These are phyloP conservation scores for Trametes sp. DNA, from an alignment of 1,284 basidiomycete genomes.

Conservation along the genomic window DNA sequence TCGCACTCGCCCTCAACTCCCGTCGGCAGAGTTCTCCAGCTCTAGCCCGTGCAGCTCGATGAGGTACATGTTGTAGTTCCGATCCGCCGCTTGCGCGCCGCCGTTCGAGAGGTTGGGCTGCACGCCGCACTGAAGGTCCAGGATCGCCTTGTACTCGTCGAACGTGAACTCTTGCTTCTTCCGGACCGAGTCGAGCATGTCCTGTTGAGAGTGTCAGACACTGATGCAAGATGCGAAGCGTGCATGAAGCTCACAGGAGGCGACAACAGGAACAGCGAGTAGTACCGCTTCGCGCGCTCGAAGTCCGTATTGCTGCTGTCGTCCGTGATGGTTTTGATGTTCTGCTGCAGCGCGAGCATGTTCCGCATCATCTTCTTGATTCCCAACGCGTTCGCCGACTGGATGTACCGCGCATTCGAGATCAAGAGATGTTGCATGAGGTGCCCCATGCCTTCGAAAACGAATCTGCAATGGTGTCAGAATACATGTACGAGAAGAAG, in stretches of 20 bases:
- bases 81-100: constrained; percentile 61
- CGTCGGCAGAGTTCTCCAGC: constrained; percentile 58
- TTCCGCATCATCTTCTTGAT: constrained; percentile 92
- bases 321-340: constrained; percentile 81
- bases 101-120: constrained; percentile 62
- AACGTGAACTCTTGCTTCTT: constrained; percentile 76
- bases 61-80: constrained; percentile 80
- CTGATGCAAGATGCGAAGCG: background rate
- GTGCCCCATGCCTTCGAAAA: constrained; percentile 88
- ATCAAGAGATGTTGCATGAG: constrained; percentile 90
- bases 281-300: constrained; percentile 81
- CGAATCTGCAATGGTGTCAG: constrained; percentile 60
- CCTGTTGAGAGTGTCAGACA: constrained; percentile 49
- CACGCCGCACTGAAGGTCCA: constrained; percentile 87
- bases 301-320: constrained; percentile 73
- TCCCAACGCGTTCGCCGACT: constrained; percentile 78
- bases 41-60: constrained; percentile 85
- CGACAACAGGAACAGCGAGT: constrained; percentile 76
- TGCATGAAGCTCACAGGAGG: constrained; percentile 66
- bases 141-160: constrained; percentile 91
- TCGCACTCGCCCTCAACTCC: constrained; percentile 20
- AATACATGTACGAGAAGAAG: constrained; percentile 1
- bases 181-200: constrained; percentile 77
- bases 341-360: constrained; percentile 92
- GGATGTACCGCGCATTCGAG: constrained; percentile 75